A percentile compares a stretch with the other conserved stretches of the same genome.
Evolutionary conservation across 805 yeast species (phyloP).

Genomic region (Schwanniomyces vanrijiae): DNA sequence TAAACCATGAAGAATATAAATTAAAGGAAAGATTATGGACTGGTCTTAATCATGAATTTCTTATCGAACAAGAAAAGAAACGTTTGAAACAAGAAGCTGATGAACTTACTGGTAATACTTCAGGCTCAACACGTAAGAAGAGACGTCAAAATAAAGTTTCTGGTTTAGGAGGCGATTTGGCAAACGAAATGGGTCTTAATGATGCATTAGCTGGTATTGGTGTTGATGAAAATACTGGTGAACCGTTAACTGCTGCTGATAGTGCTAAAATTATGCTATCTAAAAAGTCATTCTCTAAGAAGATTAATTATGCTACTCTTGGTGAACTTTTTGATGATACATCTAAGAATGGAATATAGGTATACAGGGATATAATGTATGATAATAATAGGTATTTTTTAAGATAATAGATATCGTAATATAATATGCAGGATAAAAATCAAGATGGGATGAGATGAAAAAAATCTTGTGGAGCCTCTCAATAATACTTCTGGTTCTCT

Average conservation of each 20-base stretch:
- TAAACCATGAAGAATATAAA: slow-evolving; percentile 67
- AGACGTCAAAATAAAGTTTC: slow-evolving; percentile 29
- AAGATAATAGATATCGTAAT: too few species aligned
- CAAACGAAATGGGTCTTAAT: slow-evolving; percentile 27
- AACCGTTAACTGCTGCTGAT: slow-evolving; percentile 64
- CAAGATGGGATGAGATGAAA: slow-evolving; percentile 9
- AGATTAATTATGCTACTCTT: slow-evolving; percentile 85
- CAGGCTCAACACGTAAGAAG: slow-evolving; percentile 43
- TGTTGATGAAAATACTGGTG: slow-evolving; percentile 40
- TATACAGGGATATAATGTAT: neutral
- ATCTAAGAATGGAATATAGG: slow-evolving; percentile 6
- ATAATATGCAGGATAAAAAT: neutral
- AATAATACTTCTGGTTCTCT: neutral
- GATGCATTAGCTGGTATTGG: slow-evolving; percentile 39
- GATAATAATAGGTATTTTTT: neutral
- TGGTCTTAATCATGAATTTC: slow-evolving; percentile 81
- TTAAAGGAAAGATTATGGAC: slow-evolving; percentile 87
- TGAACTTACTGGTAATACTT: slow-evolving; percentile 72
- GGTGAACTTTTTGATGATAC: slow-evolving; percentile 44
- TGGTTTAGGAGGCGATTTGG: slow-evolving; percentile 21
- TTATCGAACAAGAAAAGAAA: slow-evolving; percentile 82
- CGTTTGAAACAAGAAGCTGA: slow-evolving; percentile 85
- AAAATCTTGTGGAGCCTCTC: slow-evolving; percentile 1
- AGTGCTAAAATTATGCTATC: slow-evolving; percentile 76
- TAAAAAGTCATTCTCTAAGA: slow-evolving; percentile 77